Base-by-base conservation (phyloP, 2,329 filamentous ascomycete species). In the Diaporthe batatas region DNA sequence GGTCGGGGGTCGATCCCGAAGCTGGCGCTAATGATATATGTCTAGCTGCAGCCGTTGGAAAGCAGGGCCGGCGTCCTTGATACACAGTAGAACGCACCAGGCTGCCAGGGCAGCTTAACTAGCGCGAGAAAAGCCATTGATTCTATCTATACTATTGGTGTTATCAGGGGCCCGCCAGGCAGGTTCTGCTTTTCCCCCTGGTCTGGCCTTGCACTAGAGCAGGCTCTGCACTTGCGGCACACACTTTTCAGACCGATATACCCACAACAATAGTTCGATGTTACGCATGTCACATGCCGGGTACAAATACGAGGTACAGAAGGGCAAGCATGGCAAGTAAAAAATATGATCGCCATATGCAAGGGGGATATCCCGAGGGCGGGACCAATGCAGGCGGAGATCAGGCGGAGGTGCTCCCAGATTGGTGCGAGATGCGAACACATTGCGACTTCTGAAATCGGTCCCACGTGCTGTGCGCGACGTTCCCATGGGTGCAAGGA, bases 1-100 rank as follows among this genome's bases (percentile, higher is more conserved):
- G 18, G 21, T 5, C n/a, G 42, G 59, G 44, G 59, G 21, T 16
- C 14, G 42, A 18, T 49, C 23, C 44, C 59, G 59, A 65, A 36
- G 18, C 18, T 49, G 29, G 44, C 59, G 59, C 59, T 65, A 65
- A 29, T 29, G 5, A 2, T 29, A 29, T 29, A 5, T 44, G 44
- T 36, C 25, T 65, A 64, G 59, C 25, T 49, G 59, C 42, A 65
- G 29, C 42, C 59, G 42, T 65, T 65, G 59, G 59, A 23, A 51
- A 23, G 59, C 6, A 7, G 11, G 25, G 21, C 29, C 29, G 16
- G 16, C 21, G 21, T n/a, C 16, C 10, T 49, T 29, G 18, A 14
- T 65, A 39, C 16, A 44, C 16, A 44, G 42, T 8, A 39, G 42
- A 34, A 64, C 23, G 6, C 25, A n/a, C n/a, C n/a, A n/a, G n/a